Percentiles rank a stretch among this genome's conserved stretches.
Evolutionary conservation across 2,329 filamentous ascomycete genomes (phyloP).

Genomic region (Metarhizium sp.): DNA sequence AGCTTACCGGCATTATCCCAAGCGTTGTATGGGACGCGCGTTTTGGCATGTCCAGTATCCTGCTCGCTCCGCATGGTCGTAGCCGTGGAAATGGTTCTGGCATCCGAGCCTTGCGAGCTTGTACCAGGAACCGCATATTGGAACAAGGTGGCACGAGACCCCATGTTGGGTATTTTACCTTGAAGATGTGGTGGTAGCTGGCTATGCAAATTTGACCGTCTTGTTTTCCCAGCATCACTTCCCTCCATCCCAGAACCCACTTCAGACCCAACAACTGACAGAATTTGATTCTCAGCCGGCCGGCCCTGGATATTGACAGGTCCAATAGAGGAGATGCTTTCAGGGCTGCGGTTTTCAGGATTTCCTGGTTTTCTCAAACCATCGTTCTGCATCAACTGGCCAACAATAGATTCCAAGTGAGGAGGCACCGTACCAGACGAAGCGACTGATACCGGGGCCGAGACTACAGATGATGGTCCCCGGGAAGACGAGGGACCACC

Average conservation of each 20-base stretch:
- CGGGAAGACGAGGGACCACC: neutral
- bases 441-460: neutral
- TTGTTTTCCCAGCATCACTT: neutral
- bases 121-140: neutral
- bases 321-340: neutral
- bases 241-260: neutral
- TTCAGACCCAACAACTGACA: neutral
- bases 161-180: neutral
- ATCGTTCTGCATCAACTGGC: neutral
- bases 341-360: neutral
- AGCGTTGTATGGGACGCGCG: slow-evolving; percentile 16
- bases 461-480: neutral
- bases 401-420: neutral
- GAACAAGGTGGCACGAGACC: neutral
- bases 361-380: neutral
- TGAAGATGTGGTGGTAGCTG: neutral
- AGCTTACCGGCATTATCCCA: slow-evolving; percentile 20
- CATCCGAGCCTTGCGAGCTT: neutral
- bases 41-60: neutral
- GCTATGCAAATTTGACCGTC: neutral
- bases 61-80: slow-evolving; percentile 16
- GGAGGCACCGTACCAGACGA: neutral
- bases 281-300: neutral
- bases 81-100: slow-evolving; percentile 19
- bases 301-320: neutral